Conservation (phyloP, 345 rosid species). For the Reutealis trisperma region DNA sequence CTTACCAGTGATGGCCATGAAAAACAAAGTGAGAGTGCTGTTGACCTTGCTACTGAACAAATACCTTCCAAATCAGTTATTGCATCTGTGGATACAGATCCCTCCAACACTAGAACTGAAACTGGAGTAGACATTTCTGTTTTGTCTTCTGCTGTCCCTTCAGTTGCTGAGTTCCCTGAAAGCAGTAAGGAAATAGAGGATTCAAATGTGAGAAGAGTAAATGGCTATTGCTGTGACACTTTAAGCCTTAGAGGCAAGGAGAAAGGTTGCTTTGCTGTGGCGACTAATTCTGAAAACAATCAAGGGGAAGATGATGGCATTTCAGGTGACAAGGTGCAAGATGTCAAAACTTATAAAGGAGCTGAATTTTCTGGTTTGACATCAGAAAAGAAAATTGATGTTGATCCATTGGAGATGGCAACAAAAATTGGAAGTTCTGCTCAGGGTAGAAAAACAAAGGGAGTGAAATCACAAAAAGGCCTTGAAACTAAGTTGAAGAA, state of each 20-base stretch:
- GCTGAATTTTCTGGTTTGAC: not conserved
- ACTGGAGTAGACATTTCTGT: not conserved
- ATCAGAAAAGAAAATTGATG: not conserved
- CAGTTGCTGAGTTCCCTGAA: not conserved
- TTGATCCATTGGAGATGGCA: not conserved
- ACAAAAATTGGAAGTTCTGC: not conserved
- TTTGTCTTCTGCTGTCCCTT: not conserved
- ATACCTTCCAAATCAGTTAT: no score
- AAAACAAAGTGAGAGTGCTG: not conserved
- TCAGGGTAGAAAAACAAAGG: not conserved
- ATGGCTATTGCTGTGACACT: not conserved
- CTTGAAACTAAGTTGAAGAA: not conserved
- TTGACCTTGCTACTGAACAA: not conserved
- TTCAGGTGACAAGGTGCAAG: not conserved
- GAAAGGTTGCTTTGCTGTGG: not conserved
- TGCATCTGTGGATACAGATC: not conserved
- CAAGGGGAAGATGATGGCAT: not conserved
- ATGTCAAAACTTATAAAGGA: not conserved
- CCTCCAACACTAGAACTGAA: not conserved
- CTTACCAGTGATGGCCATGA: not conserved
- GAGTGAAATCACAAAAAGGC: not conserved
- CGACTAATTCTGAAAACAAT: not conserved
- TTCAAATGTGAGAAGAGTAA: not conserved
- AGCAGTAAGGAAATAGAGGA: not conserved
- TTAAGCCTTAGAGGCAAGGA: not conserved